Evolutionary conservation across 176 grass and related monocot species (phyloP), one percentile per base, ranked within the genome.

Genomic region (Oryza coarctata): DNA sequence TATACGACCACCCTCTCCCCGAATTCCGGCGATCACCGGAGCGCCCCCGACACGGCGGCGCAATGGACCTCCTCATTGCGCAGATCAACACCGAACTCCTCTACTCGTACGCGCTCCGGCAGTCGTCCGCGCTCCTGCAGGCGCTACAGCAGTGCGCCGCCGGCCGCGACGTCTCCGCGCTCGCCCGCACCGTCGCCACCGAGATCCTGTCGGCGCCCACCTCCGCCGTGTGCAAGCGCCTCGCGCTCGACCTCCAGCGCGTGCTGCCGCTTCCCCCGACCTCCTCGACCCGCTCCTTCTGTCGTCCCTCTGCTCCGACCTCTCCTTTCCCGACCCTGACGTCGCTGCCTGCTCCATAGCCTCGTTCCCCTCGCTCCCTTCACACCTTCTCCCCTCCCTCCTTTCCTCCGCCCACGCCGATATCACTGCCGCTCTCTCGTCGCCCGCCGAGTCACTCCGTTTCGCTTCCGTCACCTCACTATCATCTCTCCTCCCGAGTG

Each of bases 61-160:
- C 75, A 34, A 98, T 95, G 96, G 96, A 98, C 88, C 88, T 98
- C 41, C 87, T 98, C 74, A 93, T 98, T 27, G 89, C 87, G 32
- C 90, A 94, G 80, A 98, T 98, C 93, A 94, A 85, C 52, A 80
- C 65, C 35, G 93, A 98, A 40, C 96, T 98, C 12, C 93, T 89
- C 68, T 95, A 93, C 17, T 93, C 83, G 68, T 93, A 98, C 83
- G 93, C 96, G 13, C 93, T 98, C 36, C 90, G 95, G 4, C 95
- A 98, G 83, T 95, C 96, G 3, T 90, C 88, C 22, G 95, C 90
- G 62, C 93, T 98, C 32, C 85, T 98, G 58, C 87, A 92, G 49
- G 89, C 96, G 0, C 96, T 98, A 23, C 96, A 98, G 89, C 93
- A 98, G 71, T 98, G 90, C 68, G 96, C 93, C 8, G 90, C 93